Base-by-base conservation (phyloP, 176 grass and related monocot genomes). In the Aegilops sharonensis region DNA sequence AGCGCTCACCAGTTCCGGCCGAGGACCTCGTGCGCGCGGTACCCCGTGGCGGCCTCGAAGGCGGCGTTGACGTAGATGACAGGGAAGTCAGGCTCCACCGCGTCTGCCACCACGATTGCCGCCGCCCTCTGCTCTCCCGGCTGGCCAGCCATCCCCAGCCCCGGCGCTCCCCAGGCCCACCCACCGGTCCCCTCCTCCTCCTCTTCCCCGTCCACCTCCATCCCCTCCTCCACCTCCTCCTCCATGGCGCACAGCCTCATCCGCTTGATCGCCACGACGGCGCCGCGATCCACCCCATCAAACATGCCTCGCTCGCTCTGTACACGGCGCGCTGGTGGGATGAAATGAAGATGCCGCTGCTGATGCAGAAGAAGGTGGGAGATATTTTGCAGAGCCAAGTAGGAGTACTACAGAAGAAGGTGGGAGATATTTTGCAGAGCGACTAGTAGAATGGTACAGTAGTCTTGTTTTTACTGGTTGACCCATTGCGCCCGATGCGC, bases 11-110 rank as follows among this genome's bases (percentile, higher is more conserved):
- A 99, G 84, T 99, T 99, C 35, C 94, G 90, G n/a, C 97, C 97
- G 62, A 99, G 90, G 54, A 94, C 97, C 87, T 99, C 97, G 69
- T 99, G 79, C 56, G 97, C 97, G 78, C 92, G 92, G 92, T 99
- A 99, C 42, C 97, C 97, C 18, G 97, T 99, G 25, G 97, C 86
- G 39, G 82, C 86, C 88, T 99, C 97, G 42, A 99, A 99, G 21
- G 93, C 97, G 20, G 97, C 85, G 89, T 99, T 99, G 85, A 99
- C 97, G 88, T 99, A 99, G 75, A 99, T 99, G 65, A 99, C 72
- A 25, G 97, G 94, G 83, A 85, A 96, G 66, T 99, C 97, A 0
- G 85, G 82, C 52, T 99, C 94, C 36, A 90, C 45, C 31, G 97
- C 97, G 87, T 99, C 97, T 4, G 90, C 77, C 61, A 96, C 97